These are phyloP conservation scores for Chlorella sp. DNA, from an alignment of 139 green algal genomes.

Conservation along the genomic window DNA sequence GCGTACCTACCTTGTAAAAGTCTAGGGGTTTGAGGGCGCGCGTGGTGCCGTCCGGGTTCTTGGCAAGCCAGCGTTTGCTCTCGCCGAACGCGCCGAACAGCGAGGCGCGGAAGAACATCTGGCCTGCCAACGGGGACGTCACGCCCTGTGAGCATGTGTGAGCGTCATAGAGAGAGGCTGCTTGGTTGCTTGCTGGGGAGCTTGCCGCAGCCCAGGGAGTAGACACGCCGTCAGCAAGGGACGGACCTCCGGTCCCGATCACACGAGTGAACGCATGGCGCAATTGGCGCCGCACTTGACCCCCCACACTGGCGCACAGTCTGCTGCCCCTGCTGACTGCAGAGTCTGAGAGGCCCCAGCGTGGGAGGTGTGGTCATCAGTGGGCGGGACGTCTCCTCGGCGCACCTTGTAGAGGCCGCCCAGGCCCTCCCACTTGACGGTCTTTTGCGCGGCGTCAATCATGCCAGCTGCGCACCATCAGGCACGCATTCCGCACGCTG, in stretches of 20 bases:
- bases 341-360: background rate
- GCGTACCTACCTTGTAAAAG: constrained; percentile 72
- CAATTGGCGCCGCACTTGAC: too few relatives aligned
- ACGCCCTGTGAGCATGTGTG: too few relatives aligned
- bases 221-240: too few relatives aligned
- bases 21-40: constrained; percentile 43
- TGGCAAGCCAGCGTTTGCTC: constrained; percentile 76
- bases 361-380: too few relatives aligned
- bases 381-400: too few relatives aligned
- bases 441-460: constrained; percentile 86
- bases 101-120: constrained; percentile 90
- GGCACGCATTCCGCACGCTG: background rate
- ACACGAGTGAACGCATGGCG: too few relatives aligned
- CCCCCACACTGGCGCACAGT: too few relatives aligned
- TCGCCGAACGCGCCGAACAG: constrained; percentile 82
- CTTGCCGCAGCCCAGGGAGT: too few relatives aligned
- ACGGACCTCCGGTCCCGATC: too few relatives aligned
- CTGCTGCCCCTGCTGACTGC: background rate
- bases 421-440: constrained; percentile 83
- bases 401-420: constrained; percentile 86
- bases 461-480: constrained; percentile 58
- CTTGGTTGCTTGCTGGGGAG: too few relatives aligned
- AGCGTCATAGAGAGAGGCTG: too few relatives aligned
- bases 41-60: constrained; percentile 64
- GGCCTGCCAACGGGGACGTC: constrained; percentile 79